These are phyloP conservation scores for Suhomyces choctaworum DNA, from an alignment of 1,139 yeast genomes.

Conservation along the genomic window DNA sequence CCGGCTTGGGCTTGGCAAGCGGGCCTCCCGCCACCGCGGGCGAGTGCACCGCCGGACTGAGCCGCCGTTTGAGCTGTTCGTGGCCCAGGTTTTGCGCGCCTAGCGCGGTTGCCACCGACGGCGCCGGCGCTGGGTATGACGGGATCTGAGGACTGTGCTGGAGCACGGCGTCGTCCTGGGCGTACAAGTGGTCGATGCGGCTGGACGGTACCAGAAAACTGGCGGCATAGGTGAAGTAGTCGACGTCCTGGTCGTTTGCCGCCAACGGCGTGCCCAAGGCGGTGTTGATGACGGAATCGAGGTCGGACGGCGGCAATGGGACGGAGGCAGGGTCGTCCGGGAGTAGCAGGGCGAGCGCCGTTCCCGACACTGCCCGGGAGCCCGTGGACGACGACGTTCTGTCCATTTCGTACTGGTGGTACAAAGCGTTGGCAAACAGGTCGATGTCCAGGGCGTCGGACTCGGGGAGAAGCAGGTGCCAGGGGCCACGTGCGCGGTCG, in stretches of 20 bases:
- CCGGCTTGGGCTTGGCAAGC: slow-evolving; percentile 7
- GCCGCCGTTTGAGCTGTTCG: slow-evolving; percentile 5
- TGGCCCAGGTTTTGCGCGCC: slow-evolving; percentile 3
- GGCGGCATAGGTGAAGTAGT: slow-evolving; percentile 14
- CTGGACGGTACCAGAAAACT: slow-evolving; percentile 14
- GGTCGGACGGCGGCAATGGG: background rate
- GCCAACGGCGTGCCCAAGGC: slow-evolving; percentile 5
- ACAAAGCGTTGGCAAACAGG: slow-evolving; percentile 8
- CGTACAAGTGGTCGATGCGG: slow-evolving; percentile 14
- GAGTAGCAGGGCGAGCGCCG: slow-evolving; percentile 1
- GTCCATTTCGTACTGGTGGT: slow-evolving; percentile 7
- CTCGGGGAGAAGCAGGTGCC: slow-evolving; percentile 4
- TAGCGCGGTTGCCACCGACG: background rate
- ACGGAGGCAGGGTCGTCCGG: background rate
- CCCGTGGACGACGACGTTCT: background rate
- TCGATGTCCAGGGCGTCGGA: slow-evolving; percentile 8
- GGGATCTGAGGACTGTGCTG: background rate
- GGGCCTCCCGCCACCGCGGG: slow-evolving; percentile 9
- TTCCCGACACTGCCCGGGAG: background rate
- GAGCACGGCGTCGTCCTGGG: background rate
- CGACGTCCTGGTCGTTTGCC: slow-evolving; percentile 7
- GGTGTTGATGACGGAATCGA: slow-evolving; percentile 2
- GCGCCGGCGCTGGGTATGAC: background rate
- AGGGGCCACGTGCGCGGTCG: slow-evolving; percentile 2
- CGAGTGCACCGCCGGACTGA: slow-evolving; percentile 5